Percentiles rank a stretch among this genome's conserved stretches.
Conservation (phyloP, 352 stramenopile genomes). For the Thalassiosira hispida region DNA sequence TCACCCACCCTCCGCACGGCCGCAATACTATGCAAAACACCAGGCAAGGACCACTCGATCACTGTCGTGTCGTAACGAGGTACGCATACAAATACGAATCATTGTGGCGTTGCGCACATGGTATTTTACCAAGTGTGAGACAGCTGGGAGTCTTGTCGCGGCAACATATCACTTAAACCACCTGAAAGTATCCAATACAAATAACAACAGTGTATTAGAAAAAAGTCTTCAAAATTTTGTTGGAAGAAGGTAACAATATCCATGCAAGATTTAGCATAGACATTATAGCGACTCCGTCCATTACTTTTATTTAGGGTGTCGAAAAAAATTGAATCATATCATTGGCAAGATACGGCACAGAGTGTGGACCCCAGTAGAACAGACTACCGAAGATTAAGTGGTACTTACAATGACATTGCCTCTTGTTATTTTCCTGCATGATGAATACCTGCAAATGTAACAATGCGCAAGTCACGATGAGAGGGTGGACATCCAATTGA, state of each 20-base stretch:
- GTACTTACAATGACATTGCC: neutral
- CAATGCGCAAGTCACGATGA: no score
- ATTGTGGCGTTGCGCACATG: constrained; percentile 83
- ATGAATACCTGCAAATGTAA: neutral
- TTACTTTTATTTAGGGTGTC: constrained; percentile 20
- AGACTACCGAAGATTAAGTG: neutral
- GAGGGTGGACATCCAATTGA: neutral
- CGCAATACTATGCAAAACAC: constrained; percentile 85
- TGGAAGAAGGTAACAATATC: constrained; percentile 5
- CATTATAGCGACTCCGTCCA: constrained; percentile 10
- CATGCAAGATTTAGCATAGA: constrained; percentile 24
- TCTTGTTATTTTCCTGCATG: no score
- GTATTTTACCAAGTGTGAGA: constrained; percentile 73
- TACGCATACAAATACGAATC: constrained; percentile 84
- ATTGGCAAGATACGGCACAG: constrained; percentile 22
- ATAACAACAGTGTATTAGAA: no score
- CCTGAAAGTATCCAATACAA: no score
- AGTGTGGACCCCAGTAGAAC: constrained; percentile 16
- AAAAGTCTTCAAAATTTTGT: no score
- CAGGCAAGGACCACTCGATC: constrained; percentile 74
- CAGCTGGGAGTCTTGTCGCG: no score
- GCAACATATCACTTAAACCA: no score
- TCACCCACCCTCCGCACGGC: constrained; percentile 73
- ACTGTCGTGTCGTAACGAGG: constrained; percentile 75
- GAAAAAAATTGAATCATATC: constrained; percentile 35